These are phyloP conservation scores for Epichloe baconii DNA, from an alignment of 2,329 filamentous ascomycete species.

Conservation along the genomic window DNA sequence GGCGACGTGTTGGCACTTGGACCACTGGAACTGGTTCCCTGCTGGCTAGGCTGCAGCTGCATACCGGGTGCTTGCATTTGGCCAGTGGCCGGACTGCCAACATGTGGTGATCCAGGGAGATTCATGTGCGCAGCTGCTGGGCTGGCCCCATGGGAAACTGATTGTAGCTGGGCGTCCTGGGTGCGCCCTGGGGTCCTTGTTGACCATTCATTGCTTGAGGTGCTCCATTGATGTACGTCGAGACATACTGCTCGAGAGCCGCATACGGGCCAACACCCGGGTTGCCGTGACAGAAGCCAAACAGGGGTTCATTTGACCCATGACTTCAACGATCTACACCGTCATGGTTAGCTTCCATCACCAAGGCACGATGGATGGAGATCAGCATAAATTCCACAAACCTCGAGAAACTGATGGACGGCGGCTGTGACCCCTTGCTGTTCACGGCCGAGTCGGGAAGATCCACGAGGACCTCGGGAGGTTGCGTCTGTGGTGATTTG, in stretches of 20 bases:
- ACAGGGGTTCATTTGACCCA: constrained; percentile 53
- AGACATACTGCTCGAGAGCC: constrained; percentile 48
- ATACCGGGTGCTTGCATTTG: constrained; percentile 52
- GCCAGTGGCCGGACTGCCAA: constrained; percentile 47
- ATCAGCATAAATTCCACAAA: constrained; percentile 15
- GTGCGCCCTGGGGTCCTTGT: constrained; percentile 29
- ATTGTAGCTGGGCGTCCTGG: constrained; percentile 40
- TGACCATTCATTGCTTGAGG: constrained; percentile 34
- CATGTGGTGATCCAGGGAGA: constrained; percentile 48
- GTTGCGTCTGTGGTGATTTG: constrained; percentile 45
- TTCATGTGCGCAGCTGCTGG: constrained; percentile 47
- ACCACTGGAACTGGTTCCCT: constrained; percentile 52
- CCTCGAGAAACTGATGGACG: constrained; percentile 53
- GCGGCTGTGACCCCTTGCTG: constrained; percentile 47
- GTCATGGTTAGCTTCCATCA: constrained; percentile 8
- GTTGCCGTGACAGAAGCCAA: constrained; percentile 43
- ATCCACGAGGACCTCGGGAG: constrained; percentile 43
- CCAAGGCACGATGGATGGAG: constrained; percentile 5
- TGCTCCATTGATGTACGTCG: constrained; percentile 28
- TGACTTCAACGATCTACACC: constrained; percentile 47
- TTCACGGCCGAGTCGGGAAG: constrained; percentile 47
- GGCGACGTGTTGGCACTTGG: constrained; percentile 56
- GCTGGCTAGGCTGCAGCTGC: constrained; percentile 55
- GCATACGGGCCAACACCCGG: constrained; percentile 40
- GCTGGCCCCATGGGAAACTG: constrained; percentile 46